These are phyloP conservation scores for Chamaenerion angustifolium DNA, from an alignment of 345 rosid genomes.

Conservation along the genomic window DNA sequence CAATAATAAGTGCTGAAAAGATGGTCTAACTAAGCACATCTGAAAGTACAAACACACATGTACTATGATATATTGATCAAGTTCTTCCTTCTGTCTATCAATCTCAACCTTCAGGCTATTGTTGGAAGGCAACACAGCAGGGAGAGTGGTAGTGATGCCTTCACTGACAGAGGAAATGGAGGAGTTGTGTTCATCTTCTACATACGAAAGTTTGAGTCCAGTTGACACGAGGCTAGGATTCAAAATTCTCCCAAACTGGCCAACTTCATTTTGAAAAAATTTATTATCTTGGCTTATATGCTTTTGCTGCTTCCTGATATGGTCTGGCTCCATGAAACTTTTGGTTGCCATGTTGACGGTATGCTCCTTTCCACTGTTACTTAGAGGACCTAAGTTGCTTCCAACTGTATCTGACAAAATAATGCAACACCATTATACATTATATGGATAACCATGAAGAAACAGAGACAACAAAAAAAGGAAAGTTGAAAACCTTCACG, in stretches of 20 bases:
- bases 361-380: conserved; percentile 28
- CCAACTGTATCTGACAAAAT: conserved; percentile 28
- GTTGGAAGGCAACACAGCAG: too few species aligned
- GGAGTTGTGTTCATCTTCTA: conserved; percentile 63
- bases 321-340: conserved; percentile 38
- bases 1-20: too few species aligned
- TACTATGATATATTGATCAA: conserved; percentile 35
- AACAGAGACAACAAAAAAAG: neutral
- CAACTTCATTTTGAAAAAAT: conserved; percentile 24
- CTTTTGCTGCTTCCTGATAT: conserved; percentile 24
- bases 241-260: conserved; percentile 25
- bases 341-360: conserved; percentile 17
- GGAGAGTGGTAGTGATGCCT: conserved; percentile 23
- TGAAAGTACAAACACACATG: conserved; percentile 19
- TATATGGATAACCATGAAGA: neutral
- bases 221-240: conserved; percentile 53
- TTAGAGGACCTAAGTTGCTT: conserved; percentile 25
- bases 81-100: conserved; percentile 45
- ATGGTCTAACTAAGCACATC: neutral
- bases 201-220: conserved; percentile 51
- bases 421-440: conserved; percentile 5
- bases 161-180: conserved; percentile 45
- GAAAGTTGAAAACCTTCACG: too few species aligned
- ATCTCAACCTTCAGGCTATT: conserved; percentile 33
- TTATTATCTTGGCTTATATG: conserved; percentile 26